phyloP scores from a whole-genome alignment of 1,284 basidiomycete species.

The Boletus subluridellus region DNA sequence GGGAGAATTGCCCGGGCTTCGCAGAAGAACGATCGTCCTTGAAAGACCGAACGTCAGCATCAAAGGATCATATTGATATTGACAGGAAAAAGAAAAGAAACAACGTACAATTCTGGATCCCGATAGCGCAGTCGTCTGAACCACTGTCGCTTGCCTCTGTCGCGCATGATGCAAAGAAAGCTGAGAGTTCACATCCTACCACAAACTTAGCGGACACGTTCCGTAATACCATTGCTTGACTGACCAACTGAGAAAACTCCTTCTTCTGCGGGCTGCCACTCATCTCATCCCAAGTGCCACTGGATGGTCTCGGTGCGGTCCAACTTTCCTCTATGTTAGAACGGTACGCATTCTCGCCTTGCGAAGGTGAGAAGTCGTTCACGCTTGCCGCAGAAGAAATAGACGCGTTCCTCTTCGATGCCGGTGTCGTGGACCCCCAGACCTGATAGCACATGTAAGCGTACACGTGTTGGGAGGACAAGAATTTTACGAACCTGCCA shows the following conservation, averaged over 20 bases:
- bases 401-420: no score
- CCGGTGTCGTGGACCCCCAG: constrained; percentile 32
- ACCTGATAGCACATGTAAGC: constrained; percentile 41
- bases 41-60: constrained; percentile 17
- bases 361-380: no score
- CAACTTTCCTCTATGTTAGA: no score
- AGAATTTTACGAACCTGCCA: constrained; percentile 59
- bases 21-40: constrained; percentile 50
- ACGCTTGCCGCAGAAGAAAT: no score
- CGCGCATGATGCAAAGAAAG: constrained; percentile 46
- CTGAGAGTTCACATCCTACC: constrained; percentile 37
- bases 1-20: constrained; percentile 51
- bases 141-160: constrained; percentile 48
- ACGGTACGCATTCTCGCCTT: no score
- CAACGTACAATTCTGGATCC: constrained; percentile 43
- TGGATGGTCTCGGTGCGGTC: no score
- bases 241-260: constrained; percentile 43
- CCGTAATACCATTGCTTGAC: constrained; percentile 6
- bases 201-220: constrained; percentile 9
- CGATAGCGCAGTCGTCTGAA: constrained; percentile 39
- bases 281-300: constrained; percentile 54
- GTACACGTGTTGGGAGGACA: constrained; percentile 4
- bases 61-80: constrained; percentile 8
- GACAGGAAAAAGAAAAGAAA: not conserved
- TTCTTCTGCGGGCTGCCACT: constrained; percentile 47